These are phyloP conservation scores for Ceriops tagal DNA, from an alignment of 345 rosid species.

Conservation along the genomic window DNA sequence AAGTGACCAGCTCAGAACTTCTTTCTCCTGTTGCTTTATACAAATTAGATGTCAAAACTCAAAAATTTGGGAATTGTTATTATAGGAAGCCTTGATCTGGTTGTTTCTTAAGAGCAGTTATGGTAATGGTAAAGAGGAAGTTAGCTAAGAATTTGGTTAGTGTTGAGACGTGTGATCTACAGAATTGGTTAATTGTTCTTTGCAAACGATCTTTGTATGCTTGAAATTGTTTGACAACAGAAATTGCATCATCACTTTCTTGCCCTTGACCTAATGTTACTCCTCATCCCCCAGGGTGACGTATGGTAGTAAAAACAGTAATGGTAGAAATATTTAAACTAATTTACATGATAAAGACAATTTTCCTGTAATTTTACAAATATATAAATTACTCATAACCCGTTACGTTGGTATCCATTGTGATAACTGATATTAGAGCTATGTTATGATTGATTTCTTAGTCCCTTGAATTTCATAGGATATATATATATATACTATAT, in stretches of 20 bases:
- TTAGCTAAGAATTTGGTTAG: constrained; percentile 23
- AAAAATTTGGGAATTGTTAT: not conserved
- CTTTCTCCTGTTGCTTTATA: constrained; percentile 12
- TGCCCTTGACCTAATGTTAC: constrained; percentile 15
- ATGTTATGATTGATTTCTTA: too few species aligned
- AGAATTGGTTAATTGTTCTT: constrained; percentile 21
- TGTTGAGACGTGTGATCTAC: constrained; percentile 17
- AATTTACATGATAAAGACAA: too few species aligned
- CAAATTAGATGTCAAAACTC: too few species aligned
- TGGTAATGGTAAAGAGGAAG: constrained; percentile 12
- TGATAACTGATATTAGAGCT: too few species aligned
- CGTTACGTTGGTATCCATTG: too few species aligned
- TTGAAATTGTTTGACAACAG: not conserved
- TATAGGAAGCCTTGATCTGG: not conserved
- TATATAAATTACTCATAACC: too few species aligned
- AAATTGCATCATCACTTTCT: constrained; percentile 3
- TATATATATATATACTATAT: too few species aligned
- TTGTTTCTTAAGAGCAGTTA: constrained; percentile 22
- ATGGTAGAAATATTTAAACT: not conserved
- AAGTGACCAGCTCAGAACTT: not conserved
- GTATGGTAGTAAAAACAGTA: not conserved
- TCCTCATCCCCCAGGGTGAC: not conserved
- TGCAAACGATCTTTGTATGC: constrained; percentile 41
- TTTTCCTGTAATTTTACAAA: too few species aligned
- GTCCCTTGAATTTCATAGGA: too few species aligned